Percentiles rank a stretch among this genome's conserved stretches.
These are phyloP conservation scores for Hypoxylon sp. DNA, from an alignment of 2,329 filamentous ascomycete species.

Conservation along the genomic window DNA sequence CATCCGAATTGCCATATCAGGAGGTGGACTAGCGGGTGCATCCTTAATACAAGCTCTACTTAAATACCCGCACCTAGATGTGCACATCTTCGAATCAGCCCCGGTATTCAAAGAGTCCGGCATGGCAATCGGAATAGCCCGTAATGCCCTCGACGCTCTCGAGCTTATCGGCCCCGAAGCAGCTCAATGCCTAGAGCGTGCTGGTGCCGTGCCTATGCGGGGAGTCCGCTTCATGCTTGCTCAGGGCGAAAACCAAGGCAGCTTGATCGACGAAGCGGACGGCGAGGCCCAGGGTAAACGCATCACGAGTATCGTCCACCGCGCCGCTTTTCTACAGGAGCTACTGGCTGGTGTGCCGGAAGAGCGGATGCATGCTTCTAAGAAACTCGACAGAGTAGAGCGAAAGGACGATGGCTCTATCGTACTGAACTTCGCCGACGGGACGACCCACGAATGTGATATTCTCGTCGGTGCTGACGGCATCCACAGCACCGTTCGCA, in stretches of 20 bases:
- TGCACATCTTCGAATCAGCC: constrained; percentile 46
- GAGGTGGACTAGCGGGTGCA: constrained; percentile 45
- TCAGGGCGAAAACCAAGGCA: constrained; percentile 33
- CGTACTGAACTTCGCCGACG: constrained; percentile 44
- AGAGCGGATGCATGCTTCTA: constrained; percentile 46
- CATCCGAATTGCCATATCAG: constrained; percentile 41
- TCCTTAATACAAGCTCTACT: constrained; percentile 40
- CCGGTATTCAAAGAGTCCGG: constrained; percentile 42
- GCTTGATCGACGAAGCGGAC: constrained; percentile 31
- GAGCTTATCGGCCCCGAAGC: constrained; percentile 44
- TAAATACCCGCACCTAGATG: constrained; percentile 39
- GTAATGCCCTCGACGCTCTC: constrained; percentile 46
- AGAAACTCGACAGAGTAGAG: constrained; percentile 40
- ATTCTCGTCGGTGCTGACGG: constrained; percentile 59
- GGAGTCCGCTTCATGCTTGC: constrained; percentile 47
- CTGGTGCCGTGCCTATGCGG: constrained; percentile 47
- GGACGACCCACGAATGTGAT: constrained; percentile 51
- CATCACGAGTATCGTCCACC: constrained; percentile 13
- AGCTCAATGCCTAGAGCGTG: constrained; percentile 39
- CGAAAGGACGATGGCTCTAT: constrained; percentile 12
- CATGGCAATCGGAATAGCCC: constrained; percentile 43
- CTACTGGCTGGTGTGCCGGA: constrained; percentile 37
- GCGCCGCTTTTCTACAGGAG: constrained; percentile 40
- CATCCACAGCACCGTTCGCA: constrained; percentile 57
- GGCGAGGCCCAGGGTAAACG: background rate